Base-by-base conservation (phyloP, 768 basidiomycete genomes). In the Exidia glandulosa region DNA sequence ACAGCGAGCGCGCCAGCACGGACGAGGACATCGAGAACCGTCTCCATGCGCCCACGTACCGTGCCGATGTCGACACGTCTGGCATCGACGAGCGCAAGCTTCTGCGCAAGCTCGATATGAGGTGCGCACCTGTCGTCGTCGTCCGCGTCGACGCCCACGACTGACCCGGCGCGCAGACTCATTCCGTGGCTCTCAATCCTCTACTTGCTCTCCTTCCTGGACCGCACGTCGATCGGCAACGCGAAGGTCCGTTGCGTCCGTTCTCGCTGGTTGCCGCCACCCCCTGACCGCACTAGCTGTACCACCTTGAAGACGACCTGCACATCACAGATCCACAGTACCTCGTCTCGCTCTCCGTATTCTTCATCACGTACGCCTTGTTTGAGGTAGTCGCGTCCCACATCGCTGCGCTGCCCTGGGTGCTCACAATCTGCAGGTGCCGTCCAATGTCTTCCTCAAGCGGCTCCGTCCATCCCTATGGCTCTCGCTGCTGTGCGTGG, bases 391-490 rank as follows among this genome's bases (percentile, higher is more conserved):
- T 73, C 65, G 10, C 58, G 64, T 16, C 29, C 41, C 27, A 13
- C 36, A 19, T 14, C 41, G 16, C 41, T 23, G 41, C 41, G 41
- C 23, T 45, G 41, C 16, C 41, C 16, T 23, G 29, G 37, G 16
- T 57, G 54, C 59, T 56, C 59, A 23, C 36, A 63, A 56, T 62
- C 60, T 23, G 60, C n/a, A 59, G 62, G 80, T 88, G 31, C 88
- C 88, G 2, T 86, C 84, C 14, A 88, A 88, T 62, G 71, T 87
- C 2, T 82, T 87, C 67, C 72, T 88, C 57, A 88, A 88, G 67
- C 81, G 86, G 33, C 75, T 88, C 32, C 77, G 87, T 1, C 89
- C 88, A 0, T 88, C 87, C 2, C 69, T 91, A 34, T 90, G 88
- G 88, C 73, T 91, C 4, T 87, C 86, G 4, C 61, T 77, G 30